These are phyloP conservation scores for Pythium sp. DNA, from an alignment of 352 stramenopile species.

Conservation along the genomic window DNA sequence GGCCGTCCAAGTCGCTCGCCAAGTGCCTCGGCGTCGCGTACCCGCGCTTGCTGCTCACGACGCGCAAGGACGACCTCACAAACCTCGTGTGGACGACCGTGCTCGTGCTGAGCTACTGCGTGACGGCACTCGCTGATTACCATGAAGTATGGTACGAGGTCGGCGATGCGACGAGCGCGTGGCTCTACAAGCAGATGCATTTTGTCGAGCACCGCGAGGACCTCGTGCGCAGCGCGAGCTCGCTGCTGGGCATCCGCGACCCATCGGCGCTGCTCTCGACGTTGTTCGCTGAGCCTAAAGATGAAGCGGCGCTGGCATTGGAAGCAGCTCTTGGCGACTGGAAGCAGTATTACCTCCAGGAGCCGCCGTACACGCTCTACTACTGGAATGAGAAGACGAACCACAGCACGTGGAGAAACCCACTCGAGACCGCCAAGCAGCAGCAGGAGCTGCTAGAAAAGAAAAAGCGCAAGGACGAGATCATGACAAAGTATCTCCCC, in stretches of 20 bases:
- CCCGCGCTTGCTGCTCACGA: conserved; percentile 30
- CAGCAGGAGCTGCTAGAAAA: conserved; percentile 34
- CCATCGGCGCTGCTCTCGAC: conserved; percentile 30
- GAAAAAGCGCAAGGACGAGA: conserved; percentile 25
- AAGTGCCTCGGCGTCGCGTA: conserved; percentile 39
- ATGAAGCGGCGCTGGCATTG: conserved; percentile 20
- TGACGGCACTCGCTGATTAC: conserved; percentile 36
- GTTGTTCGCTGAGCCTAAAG: conserved; percentile 36
- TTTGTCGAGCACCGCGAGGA: conserved; percentile 52
- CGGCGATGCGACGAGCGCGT: conserved; percentile 27
- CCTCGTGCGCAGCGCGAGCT: conserved; percentile 44
- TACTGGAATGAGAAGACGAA: conserved; percentile 63
- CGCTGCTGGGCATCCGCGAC: conserved; percentile 31
- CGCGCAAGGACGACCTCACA: conserved; percentile 40
- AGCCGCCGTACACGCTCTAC: conserved; percentile 60
- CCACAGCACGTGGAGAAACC: conserved; percentile 56
- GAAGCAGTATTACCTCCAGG: conserved; percentile 49
- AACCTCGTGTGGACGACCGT: conserved; percentile 57
- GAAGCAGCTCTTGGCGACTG: conserved; percentile 42
- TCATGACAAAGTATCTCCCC: conserved; percentile 38
- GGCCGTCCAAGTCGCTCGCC: conserved; percentile 40
- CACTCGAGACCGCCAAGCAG: conserved; percentile 40
- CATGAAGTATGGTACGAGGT: conserved; percentile 57
- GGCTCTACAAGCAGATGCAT: conserved; percentile 46
- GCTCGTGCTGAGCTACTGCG: conserved; percentile 42